These are phyloP conservation scores for Scedosporium aurantiacum DNA, from an alignment of 2,329 filamentous ascomycete species.

Conservation along the genomic window DNA sequence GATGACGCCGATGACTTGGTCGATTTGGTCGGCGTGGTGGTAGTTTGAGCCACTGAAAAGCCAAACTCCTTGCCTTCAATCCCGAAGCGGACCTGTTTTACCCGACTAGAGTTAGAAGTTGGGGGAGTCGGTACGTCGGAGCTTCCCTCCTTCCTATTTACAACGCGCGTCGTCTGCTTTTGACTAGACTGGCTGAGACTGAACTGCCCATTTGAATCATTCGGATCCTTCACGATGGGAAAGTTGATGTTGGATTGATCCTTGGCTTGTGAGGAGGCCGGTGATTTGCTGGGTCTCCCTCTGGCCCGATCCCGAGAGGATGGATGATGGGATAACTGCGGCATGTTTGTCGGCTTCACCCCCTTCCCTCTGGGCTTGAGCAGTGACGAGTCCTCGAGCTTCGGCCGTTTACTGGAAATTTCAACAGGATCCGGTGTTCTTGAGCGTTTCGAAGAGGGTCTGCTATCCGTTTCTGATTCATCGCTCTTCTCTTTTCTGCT, in stretches of 20 bases:
- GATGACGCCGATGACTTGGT: not conserved
- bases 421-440: not conserved
- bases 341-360: not conserved
- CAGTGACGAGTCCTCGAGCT: not conserved
- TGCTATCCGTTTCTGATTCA: not conserved
- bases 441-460: not conserved
- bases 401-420: not conserved
- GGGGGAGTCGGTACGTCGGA: not conserved
- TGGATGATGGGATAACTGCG: not conserved
- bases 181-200: constrained; percentile 55
- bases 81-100: not conserved
- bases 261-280: not conserved
- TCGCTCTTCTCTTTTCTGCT: not conserved
- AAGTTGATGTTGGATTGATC: constrained; percentile 44
- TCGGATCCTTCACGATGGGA: constrained; percentile 65
- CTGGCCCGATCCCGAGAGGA: not conserved
- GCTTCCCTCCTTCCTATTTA: not conserved
- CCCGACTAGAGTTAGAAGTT: not conserved
- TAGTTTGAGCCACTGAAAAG: not conserved
- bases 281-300: not conserved
- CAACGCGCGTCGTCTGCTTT: not conserved
- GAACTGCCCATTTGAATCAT: constrained; percentile 50
- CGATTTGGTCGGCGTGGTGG: not conserved
- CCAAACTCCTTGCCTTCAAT: not conserved
- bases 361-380: not conserved